phyloP scores from a whole-genome alignment of 768 basidiomycete species.

The Dentipellis sp. region DNA sequence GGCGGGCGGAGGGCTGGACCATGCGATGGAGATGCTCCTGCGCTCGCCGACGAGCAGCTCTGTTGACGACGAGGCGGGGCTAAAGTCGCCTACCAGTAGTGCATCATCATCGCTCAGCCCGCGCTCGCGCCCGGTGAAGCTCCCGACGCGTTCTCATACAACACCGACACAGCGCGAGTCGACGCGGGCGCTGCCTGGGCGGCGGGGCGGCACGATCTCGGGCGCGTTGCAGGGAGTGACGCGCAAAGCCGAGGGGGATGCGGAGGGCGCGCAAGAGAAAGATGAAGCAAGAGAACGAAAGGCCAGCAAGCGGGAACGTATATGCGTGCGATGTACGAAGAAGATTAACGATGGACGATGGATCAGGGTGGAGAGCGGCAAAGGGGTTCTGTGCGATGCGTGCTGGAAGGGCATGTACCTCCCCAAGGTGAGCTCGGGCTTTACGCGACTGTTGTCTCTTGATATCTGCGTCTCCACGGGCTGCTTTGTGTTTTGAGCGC shows the following conservation, averaged over 20 bases:
- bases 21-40: constrained; percentile 42
- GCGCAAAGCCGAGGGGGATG: constrained; percentile 14
- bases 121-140: constrained; percentile 28
- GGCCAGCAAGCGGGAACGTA: constrained; percentile 8
- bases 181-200: constrained; percentile 8
- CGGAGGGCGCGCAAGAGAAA: constrained; percentile 20
- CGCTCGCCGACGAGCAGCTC: constrained; percentile 3
- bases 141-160: constrained; percentile 48
- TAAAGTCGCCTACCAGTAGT: constrained; percentile 22
- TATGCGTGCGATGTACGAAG: constrained; percentile 61
- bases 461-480: neutral
- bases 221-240: constrained; percentile 12
- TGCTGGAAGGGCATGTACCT: constrained; percentile 98
- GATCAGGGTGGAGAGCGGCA: constrained; percentile 71
- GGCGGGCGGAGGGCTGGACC: constrained; percentile 22
- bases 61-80: constrained; percentile 24
- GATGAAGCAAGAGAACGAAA: constrained; percentile 20
- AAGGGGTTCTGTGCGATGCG: constrained; percentile 65
- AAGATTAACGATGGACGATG: constrained; percentile 73
- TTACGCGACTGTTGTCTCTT: neutral
- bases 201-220: constrained; percentile 19
- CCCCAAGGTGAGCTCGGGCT: constrained; percentile 55
- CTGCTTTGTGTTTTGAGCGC: neutral
- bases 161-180: constrained; percentile 30
- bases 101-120: constrained; percentile 20